Conservation (phyloP, 2,329 filamentous ascomycete species). For the Beauveria caledonica region DNA sequence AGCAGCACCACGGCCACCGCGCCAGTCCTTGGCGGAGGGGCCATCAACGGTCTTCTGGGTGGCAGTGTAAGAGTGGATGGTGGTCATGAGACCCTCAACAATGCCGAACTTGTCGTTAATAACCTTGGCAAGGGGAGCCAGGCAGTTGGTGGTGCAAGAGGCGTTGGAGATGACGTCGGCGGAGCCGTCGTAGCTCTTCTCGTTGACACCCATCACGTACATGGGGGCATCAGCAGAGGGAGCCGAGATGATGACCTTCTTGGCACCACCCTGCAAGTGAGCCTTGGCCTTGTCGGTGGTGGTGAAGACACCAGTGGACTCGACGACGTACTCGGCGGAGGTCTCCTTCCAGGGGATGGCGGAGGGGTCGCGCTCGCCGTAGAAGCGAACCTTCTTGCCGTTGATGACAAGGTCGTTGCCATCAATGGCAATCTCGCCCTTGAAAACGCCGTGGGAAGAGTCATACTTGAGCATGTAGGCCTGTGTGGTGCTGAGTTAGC, state of each 20-base stretch:
- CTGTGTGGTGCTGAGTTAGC: conserved; percentile 34
- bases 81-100: conserved; percentile 99
- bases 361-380: conserved; percentile 82
- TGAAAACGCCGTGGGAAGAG: conserved; percentile 93
- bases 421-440: conserved; percentile 73
- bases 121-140: conserved; percentile 98
- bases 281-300: conserved; percentile 91
- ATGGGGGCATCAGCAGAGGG: conserved; percentile 94
- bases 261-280: conserved; percentile 93
- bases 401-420: conserved; percentile 73
- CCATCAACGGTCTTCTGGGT: conserved; percentile 99
- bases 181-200: conserved; percentile 84
- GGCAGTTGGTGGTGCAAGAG: conserved; percentile 99
- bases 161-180: conserved; percentile 96
- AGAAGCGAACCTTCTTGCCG: conserved; percentile 93
- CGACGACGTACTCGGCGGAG: conserved; percentile 87
- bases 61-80: conserved; percentile 98
- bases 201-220: conserved; percentile 99
- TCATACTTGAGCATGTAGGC: conserved; percentile 99
- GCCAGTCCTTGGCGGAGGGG: conserved; percentile 97
- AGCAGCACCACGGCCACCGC: conserved; percentile 95
- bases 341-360: conserved; percentile 84
- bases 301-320: conserved; percentile 99
- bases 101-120: conserved; percentile 98
- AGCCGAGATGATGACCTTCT: conserved; percentile 94